Conservation (phyloP, 306 rosid species). For the Hylodesmum podocarpum region DNA sequence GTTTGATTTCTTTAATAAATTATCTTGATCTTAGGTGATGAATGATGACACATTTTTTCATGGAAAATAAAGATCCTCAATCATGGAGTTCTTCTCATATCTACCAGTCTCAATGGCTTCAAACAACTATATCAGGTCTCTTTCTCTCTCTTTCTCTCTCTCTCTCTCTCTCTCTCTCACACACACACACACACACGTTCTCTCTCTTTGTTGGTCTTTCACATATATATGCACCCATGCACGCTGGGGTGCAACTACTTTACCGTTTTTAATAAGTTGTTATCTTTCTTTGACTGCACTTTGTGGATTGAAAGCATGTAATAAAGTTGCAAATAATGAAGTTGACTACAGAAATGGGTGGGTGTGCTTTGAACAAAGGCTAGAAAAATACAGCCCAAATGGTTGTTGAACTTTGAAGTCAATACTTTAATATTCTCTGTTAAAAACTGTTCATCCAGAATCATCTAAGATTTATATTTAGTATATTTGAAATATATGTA, state of each 20-base stretch:
- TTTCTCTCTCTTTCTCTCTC: neutral
- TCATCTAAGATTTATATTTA: neutral
- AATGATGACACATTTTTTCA: conserved; percentile 24
- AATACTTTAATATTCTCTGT: neutral
- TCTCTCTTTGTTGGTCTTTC: neutral
- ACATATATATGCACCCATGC: neutral
- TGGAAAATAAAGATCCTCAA: conserved; percentile 35
- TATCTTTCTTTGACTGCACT: conserved; percentile 19
- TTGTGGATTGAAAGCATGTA: neutral
- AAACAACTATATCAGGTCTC: conserved; percentile 49
- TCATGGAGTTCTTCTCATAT: conserved; percentile 32
- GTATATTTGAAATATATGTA: neutral
- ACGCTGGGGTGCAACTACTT: conserved; percentile 2
- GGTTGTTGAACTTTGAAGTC: conserved; percentile 36
- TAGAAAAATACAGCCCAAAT: conserved; percentile 18
- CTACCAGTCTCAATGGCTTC: conserved; percentile 45
- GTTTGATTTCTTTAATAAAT: neutral
- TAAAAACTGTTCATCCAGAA: neutral
- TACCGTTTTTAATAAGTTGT: neutral
- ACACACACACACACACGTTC: neutral
- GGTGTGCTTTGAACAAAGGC: neutral
- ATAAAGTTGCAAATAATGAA: conserved; percentile 2
- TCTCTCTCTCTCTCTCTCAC: neutral
- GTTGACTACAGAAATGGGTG: neutral
- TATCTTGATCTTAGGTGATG: conserved; percentile 5